Evolutionary conservation across 768 basidiomycete genomes (phyloP), one percentile per base, ranked within the genome.

Genomic region (Suillus clintonianus): DNA sequence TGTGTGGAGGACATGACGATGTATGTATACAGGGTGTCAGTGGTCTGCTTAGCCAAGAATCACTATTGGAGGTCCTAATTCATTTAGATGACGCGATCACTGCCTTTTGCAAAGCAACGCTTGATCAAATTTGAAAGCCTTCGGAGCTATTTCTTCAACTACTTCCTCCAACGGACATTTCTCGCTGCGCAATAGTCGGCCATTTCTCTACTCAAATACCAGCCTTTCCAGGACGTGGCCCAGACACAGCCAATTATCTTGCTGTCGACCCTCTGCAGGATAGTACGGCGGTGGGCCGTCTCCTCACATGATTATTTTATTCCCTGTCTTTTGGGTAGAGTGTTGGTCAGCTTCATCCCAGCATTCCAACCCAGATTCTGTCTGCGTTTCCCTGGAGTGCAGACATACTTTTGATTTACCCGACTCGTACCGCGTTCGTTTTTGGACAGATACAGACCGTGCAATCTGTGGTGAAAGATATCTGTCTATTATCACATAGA

Each of bases 41-140:
- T 15, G 24, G 55, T 36, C 55, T 10, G 55, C 4, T 14, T 6
- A 37, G 4, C n/a, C n/a, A n/a, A n/a, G n/a, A n/a, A n/a, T n/a
- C n/a, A n/a, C n/a, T 39, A 17, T 39, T 34, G 22, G 15, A 24
- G 32, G 37, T 41, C n/a, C 24, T 39, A 22, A 34, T 19, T 22
- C 10, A 11, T 53, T 39, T n/a, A 15, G 11, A 30, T 42, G 59
- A 62, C 64, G 65, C 74, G 72, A 53, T 71, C 74, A 77, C 71
- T 72, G 76, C 24, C 1, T 56, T 42, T 27, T 27, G 27, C 27
- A 27, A n/a, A n/a, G n/a, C n/a, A n/a, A n/a, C n/a, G n/a, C n/a
- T n/a, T n/a, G n/a, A 27, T 27, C 4, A 4, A 27, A 27, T 27
- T 27, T 27, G 27, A 27, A 27, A 27, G 27, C 27, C 27, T n/a